Conservation (phyloP, 768 basidiomycete species). For the Cantharellus cinnabarinus region DNA sequence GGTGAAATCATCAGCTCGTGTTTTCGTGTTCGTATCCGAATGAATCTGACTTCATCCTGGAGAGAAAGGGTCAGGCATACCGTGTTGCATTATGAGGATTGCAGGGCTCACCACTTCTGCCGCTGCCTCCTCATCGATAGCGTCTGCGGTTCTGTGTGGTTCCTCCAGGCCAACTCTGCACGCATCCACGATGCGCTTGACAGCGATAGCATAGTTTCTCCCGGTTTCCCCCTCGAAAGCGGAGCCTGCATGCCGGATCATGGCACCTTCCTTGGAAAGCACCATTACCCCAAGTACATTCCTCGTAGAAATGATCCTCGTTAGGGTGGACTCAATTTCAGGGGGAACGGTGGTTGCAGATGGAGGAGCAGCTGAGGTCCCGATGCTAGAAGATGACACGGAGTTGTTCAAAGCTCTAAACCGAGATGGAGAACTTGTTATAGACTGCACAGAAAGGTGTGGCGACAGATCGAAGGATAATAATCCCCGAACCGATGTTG, state of each 20-base stretch:
- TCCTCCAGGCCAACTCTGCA: conserved; percentile 67
- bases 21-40: conserved; percentile 76
- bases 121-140: no score
- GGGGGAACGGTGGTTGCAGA: conserved; percentile 25
- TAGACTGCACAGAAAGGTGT: no score
- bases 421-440: no score
- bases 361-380: not conserved
- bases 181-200: conserved; percentile 55
- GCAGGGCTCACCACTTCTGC: no score
- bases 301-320: conserved; percentile 56
- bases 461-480: no score
- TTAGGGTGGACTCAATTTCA: conserved; percentile 67
- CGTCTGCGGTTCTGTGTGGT: conserved; percentile 7
- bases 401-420: no score
- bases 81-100: no score
- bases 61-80: not conserved
- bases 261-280: conserved; percentile 35
- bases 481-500: no score
- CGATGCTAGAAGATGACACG: no score
- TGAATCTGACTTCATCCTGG: conserved; percentile 71
- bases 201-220: conserved; percentile 47
- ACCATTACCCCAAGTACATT: conserved; percentile 78
- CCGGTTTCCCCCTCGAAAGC: conserved; percentile 76
- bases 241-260: conserved; percentile 69
- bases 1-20: conserved; percentile 93